Base-by-base conservation (phyloP, 345 rosid genomes). In the Eucalyptus urophylla region DNA sequence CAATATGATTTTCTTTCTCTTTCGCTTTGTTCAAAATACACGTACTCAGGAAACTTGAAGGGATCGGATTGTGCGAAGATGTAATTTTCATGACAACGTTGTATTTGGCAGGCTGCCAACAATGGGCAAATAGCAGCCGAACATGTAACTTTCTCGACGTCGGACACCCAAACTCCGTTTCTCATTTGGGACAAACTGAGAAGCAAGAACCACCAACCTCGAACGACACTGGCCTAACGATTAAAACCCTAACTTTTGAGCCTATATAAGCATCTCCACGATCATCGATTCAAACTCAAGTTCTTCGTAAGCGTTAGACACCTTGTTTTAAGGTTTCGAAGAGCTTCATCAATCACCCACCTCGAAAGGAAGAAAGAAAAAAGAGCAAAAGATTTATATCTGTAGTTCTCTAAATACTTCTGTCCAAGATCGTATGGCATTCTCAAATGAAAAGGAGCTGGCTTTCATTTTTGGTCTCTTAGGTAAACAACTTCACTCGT, bases 381-480 rank as follows among this genome's bases (percentile, higher is more conserved):
- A 37, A 4, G 43, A 37, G 83, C 15, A 1, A 76, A 37, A 40
- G 5, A 76, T 37, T 6, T 43, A 21, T 65, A n/a, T 65, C 17
- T 65, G 21, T 15, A n/a, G 8, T n/a, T 65, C 76, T n/a, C 72
- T n/a, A 7, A 29, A 65, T 76, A 76, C 27, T 76, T 76, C 83
- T 37, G 83, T 76, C n/a, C 54, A 60, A 40, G 33, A 80, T 44
- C 53, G 7, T 53, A 95, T 95, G 97, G 92, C 86, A 76, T 90
- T 88, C 92, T 89, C 92, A 81, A 85, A 89, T 2, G 80, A 80
- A 89, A 91, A 93, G 90, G 88, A 89, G 86, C 91, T 92, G 89
- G 94, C 95, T 87, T 93, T 97, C 90, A 86, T 95, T 49, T 95
- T 95, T 91, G 98, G 98, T 62, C 93, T 96, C 90, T 89, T 94